Percentiles rank a stretch among this genome's conserved stretches.
phyloP scores from a whole-genome alignment of 768 basidiomycete species.

The Rubroboletus pulcherrimus region DNA sequence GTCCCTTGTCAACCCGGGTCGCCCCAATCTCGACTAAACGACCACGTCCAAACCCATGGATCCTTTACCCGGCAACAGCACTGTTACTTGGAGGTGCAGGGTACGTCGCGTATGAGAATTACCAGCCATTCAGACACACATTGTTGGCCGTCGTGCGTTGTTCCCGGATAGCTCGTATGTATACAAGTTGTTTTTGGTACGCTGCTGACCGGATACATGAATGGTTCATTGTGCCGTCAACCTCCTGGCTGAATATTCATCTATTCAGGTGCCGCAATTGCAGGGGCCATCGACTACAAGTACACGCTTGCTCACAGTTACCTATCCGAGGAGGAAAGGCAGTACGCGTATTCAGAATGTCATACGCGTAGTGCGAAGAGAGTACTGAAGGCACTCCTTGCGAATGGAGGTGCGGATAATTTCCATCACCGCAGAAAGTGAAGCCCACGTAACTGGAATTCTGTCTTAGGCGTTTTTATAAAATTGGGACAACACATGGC shows the following conservation, averaged over 20 bases:
- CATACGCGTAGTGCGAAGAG: slow-evolving; percentile 80
- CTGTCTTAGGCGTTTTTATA: slow-evolving; percentile 66
- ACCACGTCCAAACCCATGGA: slow-evolving; percentile 14
- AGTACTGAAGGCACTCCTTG: slow-evolving; percentile 77
- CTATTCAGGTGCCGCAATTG: slow-evolving; percentile 52
- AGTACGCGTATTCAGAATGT: slow-evolving; percentile 65
- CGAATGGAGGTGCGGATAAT: slow-evolving; percentile 69
- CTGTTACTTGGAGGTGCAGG: slow-evolving; percentile 31
- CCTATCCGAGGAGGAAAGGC: slow-evolving; percentile 45
- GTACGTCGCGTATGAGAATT: slow-evolving; percentile 58
- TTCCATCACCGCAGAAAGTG: neutral
- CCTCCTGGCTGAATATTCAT: slow-evolving; percentile 1
- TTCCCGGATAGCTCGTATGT: slow-evolving; percentile 67
- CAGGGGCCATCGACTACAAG: slow-evolving; percentile 71
- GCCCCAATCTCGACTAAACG: slow-evolving; percentile 2
- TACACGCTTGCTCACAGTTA: slow-evolving; percentile 55
- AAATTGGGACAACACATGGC: slow-evolving; percentile 90
- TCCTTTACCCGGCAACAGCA: slow-evolving; percentile 23
- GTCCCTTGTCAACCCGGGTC: slow-evolving; percentile 11
- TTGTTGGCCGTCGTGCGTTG: slow-evolving; percentile 74
- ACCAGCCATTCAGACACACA: slow-evolving; percentile 71
- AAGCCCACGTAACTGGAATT: neutral
- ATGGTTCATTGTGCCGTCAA: neutral
- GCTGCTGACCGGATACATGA: slow-evolving; percentile 26
- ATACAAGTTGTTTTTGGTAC: slow-evolving; percentile 22